Conservation (phyloP, 768 basidiomycete genomes). For the Cytidiella melzeri region DNA sequence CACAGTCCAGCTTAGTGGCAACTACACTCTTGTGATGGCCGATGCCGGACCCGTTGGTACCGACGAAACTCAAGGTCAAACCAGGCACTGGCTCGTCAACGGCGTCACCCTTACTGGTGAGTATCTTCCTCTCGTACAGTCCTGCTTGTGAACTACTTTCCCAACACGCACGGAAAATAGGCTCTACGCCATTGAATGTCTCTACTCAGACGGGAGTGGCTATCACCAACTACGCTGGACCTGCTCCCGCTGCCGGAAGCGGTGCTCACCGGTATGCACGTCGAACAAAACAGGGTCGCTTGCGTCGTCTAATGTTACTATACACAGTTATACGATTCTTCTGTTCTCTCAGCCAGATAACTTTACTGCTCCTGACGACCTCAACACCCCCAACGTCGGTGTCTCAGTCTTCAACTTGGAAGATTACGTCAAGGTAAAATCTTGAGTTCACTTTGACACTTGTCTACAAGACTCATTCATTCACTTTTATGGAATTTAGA, state of each 20-base stretch:
- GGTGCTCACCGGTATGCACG: slow-evolving; percentile 61
- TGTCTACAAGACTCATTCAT: too few species aligned
- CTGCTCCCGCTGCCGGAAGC: slow-evolving; percentile 59
- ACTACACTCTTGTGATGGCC: slow-evolving; percentile 67
- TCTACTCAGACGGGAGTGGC: slow-evolving; percentile 37
- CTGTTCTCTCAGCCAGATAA: slow-evolving; percentile 56
- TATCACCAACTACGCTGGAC: slow-evolving; percentile 67
- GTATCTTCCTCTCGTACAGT: slow-evolving; percentile 10
- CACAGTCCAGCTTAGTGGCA: slow-evolving; percentile 38
- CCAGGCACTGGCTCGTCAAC: slow-evolving; percentile 80
- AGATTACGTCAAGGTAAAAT: slow-evolving; percentile 47
- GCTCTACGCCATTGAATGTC: slow-evolving; percentile 24
- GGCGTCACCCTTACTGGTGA: slow-evolving; percentile 44
- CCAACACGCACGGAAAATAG: neutral
- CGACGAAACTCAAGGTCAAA: slow-evolving; percentile 51
- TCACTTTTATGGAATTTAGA: slow-evolving; percentile 25
- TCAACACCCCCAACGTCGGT: slow-evolving; percentile 42
- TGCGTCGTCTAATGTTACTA: neutral
- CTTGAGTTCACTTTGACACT: neutral
- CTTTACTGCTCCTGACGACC: slow-evolving; percentile 56
- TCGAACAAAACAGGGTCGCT: neutral
- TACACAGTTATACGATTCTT: slow-evolving; percentile 57
- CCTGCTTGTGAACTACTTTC: neutral
- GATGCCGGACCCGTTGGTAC: slow-evolving; percentile 68
- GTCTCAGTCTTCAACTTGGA: slow-evolving; percentile 52